These are phyloP conservation scores for Rubus idaeus DNA, from an alignment of 306 rosid species.

Conservation along the genomic window DNA sequence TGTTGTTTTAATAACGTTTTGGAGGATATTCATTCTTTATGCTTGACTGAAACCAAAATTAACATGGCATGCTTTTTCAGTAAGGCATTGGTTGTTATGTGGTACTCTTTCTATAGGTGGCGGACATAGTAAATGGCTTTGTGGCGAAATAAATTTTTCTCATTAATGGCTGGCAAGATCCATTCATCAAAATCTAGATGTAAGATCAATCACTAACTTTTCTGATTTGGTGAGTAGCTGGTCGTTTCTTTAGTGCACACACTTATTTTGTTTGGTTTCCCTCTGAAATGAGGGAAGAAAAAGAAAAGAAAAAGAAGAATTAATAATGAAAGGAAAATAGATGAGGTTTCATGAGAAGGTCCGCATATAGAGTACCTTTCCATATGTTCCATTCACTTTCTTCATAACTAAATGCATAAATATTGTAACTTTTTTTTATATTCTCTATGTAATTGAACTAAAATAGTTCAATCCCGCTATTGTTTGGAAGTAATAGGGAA, in stretches of 20 bases:
- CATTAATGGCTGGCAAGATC: conserved; percentile 28
- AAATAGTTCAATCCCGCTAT: neutral
- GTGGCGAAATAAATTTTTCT: conserved; percentile 45
- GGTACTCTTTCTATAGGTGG: conserved; percentile 32
- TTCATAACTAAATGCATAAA: neutral
- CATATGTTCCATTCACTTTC: neutral
- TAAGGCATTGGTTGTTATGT: neutral
- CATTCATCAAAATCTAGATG: conserved; percentile 36
- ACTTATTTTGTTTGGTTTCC: neutral
- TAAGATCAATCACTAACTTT: conserved; percentile 10
- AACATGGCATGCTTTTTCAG: neutral
- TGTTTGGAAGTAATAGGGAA: neutral
- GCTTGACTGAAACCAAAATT: neutral
- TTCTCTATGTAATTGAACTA: neutral
- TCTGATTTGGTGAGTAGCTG: neutral
- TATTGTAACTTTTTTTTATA: neutral
- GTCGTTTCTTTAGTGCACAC: neutral
- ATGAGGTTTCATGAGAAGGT: neutral
- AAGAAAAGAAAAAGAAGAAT: too few species aligned
- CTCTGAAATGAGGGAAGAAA: neutral
- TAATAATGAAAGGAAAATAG: neutral
- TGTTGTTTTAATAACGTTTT: neutral
- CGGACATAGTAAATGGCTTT: conserved; percentile 36
- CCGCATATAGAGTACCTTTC: neutral
- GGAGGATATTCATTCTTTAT: neutral